These are phyloP conservation scores for Phytophthora vignae DNA, from an alignment of 352 stramenopile species.

Conservation along the genomic window DNA sequence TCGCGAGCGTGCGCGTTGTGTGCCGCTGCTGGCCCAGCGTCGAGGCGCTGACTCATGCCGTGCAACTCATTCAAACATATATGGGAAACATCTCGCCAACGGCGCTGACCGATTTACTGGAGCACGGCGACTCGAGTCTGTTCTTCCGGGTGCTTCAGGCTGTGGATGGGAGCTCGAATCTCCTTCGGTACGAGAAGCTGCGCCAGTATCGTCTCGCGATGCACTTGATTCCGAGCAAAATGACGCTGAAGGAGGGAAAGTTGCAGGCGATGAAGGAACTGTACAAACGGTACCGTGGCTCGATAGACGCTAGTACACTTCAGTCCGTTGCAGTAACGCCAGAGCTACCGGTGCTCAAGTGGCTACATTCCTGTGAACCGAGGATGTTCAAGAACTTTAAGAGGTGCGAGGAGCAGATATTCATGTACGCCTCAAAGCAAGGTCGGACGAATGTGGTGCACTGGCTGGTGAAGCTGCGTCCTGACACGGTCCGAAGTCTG, in stretches of 20 bases:
- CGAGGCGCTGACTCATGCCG: not conserved
- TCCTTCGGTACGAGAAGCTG: not conserved
- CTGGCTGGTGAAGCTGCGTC: not conserved
- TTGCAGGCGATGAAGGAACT: constrained; percentile 3
- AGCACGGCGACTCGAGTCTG: not conserved
- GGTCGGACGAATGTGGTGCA: not conserved
- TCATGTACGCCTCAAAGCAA: not conserved
- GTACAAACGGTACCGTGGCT: not conserved
- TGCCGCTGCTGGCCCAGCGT: not conserved
- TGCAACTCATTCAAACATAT: not conserved
- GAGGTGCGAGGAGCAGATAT: not conserved
- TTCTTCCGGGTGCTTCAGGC: not conserved
- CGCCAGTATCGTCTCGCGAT: constrained; percentile 5
- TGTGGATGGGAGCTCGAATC: constrained; percentile 3
- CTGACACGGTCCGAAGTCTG: not conserved
- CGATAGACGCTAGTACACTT: not conserved
- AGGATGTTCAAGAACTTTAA: not conserved
- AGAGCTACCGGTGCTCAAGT: not conserved
- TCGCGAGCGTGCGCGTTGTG: not conserved
- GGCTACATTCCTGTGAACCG: not conserved
- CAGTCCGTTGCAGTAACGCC: not conserved
- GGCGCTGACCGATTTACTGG: not conserved
- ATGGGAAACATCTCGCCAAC: not conserved
- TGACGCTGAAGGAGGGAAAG: not conserved
- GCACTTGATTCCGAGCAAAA: not conserved